Percentiles rank a stretch among this genome's conserved stretches.
These are phyloP conservation scores for Guadua angustifolia DNA, from an alignment of 176 grass and related monocot species.

Conservation along the genomic window DNA sequence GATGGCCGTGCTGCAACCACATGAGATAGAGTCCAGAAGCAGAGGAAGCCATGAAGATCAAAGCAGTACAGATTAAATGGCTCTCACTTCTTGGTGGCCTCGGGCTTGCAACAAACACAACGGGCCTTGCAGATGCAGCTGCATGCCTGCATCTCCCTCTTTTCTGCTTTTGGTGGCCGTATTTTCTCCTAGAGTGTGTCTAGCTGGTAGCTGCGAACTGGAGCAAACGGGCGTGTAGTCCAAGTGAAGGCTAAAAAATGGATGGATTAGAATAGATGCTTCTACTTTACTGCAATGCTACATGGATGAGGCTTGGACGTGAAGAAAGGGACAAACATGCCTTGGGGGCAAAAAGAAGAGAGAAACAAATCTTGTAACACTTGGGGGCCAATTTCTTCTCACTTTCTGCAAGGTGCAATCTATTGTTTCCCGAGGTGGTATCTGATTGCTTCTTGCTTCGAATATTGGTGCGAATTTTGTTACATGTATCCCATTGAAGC, in stretches of 20 bases:
- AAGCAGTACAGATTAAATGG: background rate
- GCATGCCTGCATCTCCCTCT: background rate
- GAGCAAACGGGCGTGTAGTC: conserved; percentile 32
- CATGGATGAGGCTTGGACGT: conserved; percentile 44
- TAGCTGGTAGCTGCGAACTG: background rate
- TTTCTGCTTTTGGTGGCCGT: conserved; percentile 14
- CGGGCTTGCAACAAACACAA: background rate
- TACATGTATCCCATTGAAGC: conserved; percentile 5
- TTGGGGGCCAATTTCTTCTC: background rate
- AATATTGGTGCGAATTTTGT: background rate
- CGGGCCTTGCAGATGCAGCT: background rate
- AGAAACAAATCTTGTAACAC: no score
- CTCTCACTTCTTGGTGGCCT: background rate
- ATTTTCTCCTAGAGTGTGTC: background rate
- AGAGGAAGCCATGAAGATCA: background rate
- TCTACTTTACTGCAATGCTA: conserved; percentile 50
- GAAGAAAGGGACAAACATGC: conserved; percentile 59
- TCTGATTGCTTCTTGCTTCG: conserved; percentile 6
- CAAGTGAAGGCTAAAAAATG: conserved; percentile 5
- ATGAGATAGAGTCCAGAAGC: background rate
- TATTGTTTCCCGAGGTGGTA: conserved; percentile 8
- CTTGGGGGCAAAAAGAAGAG: conserved; percentile 24
- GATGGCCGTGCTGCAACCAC: background rate
- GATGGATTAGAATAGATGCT: conserved; percentile 46
- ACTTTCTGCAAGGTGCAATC: background rate